Base-by-base conservation (phyloP, 2,329 filamentous ascomycete species). In the Aspergillus pseudoterreus region DNA sequence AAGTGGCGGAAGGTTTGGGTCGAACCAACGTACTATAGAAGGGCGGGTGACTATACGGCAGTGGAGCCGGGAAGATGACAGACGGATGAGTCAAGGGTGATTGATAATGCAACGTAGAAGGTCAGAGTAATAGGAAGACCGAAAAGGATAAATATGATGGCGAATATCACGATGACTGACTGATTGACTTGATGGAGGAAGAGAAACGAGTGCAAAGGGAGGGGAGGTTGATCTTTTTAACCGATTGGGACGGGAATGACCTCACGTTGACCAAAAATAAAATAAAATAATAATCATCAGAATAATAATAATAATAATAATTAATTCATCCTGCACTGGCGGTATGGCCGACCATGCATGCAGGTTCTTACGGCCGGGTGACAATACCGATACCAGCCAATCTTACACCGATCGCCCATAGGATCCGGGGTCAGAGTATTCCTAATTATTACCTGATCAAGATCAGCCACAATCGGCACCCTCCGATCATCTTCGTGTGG, bases 11-110 rank as follows among this genome's bases (percentile, higher is more conserved):
- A 32, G 35, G 43, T 41, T 43, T 49, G 46, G 46, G 27, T 32
- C 36, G 38, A 22, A 24, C 38, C 38, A 49, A 49, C 49, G 42
- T 51, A 51, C 49, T 51, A 39, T 50, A 45, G 38, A 22, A 17
- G 14, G 35, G 35, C 35, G 15, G 35, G 35, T 30, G 27, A 30
- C 27, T 30, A 9, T 30, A 30, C 10, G 27, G 27, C 27, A 30
- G 27, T 38, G 35, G 35, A 38, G 35, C n/a, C 35, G 35, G 14
- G 4, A 10, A n/a, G 15, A 4, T 38, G 15, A n/a, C 15, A 38
- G 39, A 19, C 14, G 39, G 11, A 42, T 19, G 15, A 42, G 39
- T 42, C 15, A 22, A 42, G 19, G 38, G 10, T 12, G 39, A 42
- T 42, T 42, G 39, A 42, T 42, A 42, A 42, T 19, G 15, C 11